phyloP scores from a whole-genome alignment of 768 basidiomycete species.

The Udeniomyces megalosporus region DNA sequence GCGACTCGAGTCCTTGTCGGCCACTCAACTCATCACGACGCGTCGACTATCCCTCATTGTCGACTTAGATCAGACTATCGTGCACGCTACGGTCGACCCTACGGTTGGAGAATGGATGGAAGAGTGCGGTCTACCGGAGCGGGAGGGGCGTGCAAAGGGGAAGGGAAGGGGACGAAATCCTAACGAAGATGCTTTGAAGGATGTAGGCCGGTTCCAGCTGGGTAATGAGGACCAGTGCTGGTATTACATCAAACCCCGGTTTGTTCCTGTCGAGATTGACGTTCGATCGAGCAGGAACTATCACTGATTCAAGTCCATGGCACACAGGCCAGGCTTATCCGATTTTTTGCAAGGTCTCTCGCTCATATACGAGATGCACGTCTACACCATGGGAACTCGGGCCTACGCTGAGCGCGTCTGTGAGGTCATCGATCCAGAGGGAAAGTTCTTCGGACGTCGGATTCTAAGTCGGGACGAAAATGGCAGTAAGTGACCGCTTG shows the following conservation, averaged over 20 bases:
- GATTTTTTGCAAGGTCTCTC: constrained; percentile 59
- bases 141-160: constrained; percentile 28
- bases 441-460: constrained; percentile 67
- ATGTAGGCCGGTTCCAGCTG: constrained; percentile 80
- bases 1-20: constrained; percentile 68
- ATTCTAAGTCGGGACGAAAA: constrained; percentile 89
- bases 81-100: constrained; percentile 95
- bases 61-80: constrained; percentile 96
- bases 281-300: background rate
- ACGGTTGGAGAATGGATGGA: constrained; percentile 95
- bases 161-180: constrained; percentile 53
- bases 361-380: constrained; percentile 89
- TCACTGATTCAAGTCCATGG: background rate
- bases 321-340: constrained; percentile 56
- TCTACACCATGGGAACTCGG: constrained; percentile 98
- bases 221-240: constrained; percentile 74
- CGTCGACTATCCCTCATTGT: constrained; percentile 86
- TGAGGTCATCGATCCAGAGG: constrained; percentile 77
- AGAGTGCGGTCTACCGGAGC: constrained; percentile 40
- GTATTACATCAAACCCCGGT: constrained; percentile 98
- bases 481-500: constrained; percentile 50
- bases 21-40: constrained; percentile 53
- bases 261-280: no score
- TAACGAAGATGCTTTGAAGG: constrained; percentile 79
- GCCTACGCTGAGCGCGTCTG: constrained; percentile 94